Conservation (phyloP, 139 green algal species). For the Spirogloea muscicola region DNA sequence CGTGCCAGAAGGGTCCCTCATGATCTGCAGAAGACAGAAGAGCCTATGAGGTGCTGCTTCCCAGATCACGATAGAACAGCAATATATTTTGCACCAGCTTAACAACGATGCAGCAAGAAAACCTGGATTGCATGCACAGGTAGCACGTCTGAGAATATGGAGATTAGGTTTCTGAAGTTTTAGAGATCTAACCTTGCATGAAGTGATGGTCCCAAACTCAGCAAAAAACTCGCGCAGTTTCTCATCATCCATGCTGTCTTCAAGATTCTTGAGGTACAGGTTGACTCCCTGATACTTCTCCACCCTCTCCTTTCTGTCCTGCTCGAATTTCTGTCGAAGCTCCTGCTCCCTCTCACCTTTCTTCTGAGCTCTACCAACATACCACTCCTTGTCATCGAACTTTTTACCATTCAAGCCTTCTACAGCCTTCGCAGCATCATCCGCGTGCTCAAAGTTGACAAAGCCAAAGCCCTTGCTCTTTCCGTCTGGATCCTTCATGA, state of each 20-base stretch:
- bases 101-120: neutral
- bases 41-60: constrained; percentile 1
- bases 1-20: constrained; percentile 37
- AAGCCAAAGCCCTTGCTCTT: constrained; percentile 60
- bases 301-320: constrained; percentile 42
- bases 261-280: constrained; percentile 63
- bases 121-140: neutral
- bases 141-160: neutral
- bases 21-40: constrained; percentile 35
- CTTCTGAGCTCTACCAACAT: constrained; percentile 52
- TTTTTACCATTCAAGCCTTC: constrained; percentile 45
- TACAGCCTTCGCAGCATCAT: constrained; percentile 40
- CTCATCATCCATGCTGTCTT: constrained; percentile 57
- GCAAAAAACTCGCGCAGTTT: constrained; percentile 55
- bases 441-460: constrained; percentile 58
- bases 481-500: constrained; percentile 51
- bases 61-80: neutral
- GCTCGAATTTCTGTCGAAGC: constrained; percentile 48
- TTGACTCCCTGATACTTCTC: constrained; percentile 55
- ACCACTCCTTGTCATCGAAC: constrained; percentile 41
- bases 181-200: constrained; percentile 44
- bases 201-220: constrained; percentile 61
- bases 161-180: too few relatives aligned
- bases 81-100: neutral
- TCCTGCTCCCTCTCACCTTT: constrained; percentile 53